These are phyloP conservation scores for Amanita pallidorosea DNA, from an alignment of 768 basidiomycete species.

Conservation along the genomic window DNA sequence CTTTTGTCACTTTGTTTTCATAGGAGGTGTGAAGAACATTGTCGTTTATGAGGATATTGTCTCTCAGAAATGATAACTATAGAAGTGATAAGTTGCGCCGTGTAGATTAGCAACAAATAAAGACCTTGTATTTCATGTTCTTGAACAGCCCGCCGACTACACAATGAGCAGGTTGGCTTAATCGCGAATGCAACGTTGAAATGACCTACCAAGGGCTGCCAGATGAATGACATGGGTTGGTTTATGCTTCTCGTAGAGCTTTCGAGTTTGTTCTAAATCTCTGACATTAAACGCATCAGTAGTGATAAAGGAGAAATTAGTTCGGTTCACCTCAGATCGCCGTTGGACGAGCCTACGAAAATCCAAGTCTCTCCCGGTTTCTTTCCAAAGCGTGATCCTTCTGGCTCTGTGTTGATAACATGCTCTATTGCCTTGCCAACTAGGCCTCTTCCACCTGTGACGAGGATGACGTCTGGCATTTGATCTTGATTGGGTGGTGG, in stretches of 20 bases:
- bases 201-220: constrained; percentile 72
- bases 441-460: constrained; percentile 80
- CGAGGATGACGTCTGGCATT: constrained; percentile 42
- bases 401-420: constrained; percentile 68
- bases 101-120: neutral
- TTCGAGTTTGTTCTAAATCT: constrained; percentile 55
- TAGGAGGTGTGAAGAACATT: constrained; percentile 77
- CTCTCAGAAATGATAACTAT: constrained; percentile 84
- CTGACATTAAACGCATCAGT: constrained; percentile 25
- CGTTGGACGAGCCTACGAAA: constrained; percentile 70
- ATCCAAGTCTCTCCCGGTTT: constrained; percentile 75
- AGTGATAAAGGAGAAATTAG: neutral
- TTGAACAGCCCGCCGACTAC: constrained; percentile 90
- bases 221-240: constrained; percentile 97
- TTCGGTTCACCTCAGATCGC: constrained; percentile 60
- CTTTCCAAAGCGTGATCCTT: constrained; percentile 72
- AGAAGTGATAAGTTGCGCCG: neutral
- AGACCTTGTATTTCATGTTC: constrained; percentile 90
- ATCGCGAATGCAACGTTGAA: neutral
- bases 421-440: constrained; percentile 80
- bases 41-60: constrained; percentile 94
- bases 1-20: constrained; percentile 54
- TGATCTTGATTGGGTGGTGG: too few species aligned
- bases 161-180: constrained; percentile 6
- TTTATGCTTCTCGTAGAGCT: constrained; percentile 81